A percentile compares a stretch with the other conserved stretches of the same genome.
Evolutionary conservation across 805 yeast species (phyloP).

Genomic region (Saccharomycopsis malanga): DNA sequence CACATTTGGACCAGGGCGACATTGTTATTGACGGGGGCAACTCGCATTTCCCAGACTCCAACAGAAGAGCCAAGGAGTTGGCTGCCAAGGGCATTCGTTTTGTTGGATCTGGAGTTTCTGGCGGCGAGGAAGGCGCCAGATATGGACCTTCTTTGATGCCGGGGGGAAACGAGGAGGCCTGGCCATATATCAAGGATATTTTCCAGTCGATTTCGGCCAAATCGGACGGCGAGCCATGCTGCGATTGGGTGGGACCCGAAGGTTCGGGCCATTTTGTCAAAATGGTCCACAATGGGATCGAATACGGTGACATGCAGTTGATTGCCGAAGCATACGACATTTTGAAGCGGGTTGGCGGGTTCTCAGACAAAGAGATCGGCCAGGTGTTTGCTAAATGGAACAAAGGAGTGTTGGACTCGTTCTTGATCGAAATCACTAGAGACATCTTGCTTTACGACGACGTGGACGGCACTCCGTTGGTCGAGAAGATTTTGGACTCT

Average conservation of each 20-base stretch:
- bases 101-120: conserved; percentile 99
- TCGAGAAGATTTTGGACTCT: conserved; percentile 91
- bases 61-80: conserved; percentile 91
- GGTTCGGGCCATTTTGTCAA: conserved; percentile 99
- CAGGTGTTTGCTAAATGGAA: conserved; percentile 91
- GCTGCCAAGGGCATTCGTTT: conserved; percentile 80
- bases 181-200: conserved; percentile 97
- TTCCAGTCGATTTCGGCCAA: conserved; percentile 96
- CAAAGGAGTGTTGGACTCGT: conserved; percentile 95
- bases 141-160: conserved; percentile 99
- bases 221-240: conserved; percentile 97
- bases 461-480: conserved; percentile 84
- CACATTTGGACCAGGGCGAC: conserved; percentile 91
- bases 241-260: conserved; percentile 99
- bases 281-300: conserved; percentile 99
- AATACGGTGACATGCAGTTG: conserved; percentile 99
- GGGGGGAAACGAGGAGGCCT: conserved; percentile 96
- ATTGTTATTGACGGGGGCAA: conserved; percentile 99
- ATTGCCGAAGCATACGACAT: conserved; percentile 96
- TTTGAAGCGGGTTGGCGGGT: conserved; percentile 88
- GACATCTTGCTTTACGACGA: conserved; percentile 88
- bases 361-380: conserved; percentile 86
- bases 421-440: conserved; percentile 93
- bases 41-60: conserved; percentile 98
- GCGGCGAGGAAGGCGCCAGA: conserved; percentile 99